Conservation (phyloP, 208 protist genomes). For the Wallacemonas sp. region DNA sequence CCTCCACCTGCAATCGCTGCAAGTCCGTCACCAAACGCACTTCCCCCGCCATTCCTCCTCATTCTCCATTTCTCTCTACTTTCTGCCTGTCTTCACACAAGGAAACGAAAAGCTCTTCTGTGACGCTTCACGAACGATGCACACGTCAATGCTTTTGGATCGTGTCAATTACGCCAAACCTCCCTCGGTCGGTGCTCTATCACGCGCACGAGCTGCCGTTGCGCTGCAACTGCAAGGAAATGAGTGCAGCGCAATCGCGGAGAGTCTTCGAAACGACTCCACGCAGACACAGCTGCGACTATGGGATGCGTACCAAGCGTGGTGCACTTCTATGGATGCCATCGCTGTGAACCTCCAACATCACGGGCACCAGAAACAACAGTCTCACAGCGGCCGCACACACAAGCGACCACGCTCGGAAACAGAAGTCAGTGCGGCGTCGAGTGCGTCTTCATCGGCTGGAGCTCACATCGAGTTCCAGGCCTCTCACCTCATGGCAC, state of each 20-base stretch:
- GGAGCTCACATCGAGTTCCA: not conserved
- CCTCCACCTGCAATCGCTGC: too few relatives aligned
- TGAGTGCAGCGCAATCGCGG: too few relatives aligned
- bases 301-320: not conserved
- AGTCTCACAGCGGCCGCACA: not conserved
- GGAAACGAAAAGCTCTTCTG: too few relatives aligned
- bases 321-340: not conserved
- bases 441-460: not conserved
- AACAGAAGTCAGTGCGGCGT: not conserved
- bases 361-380: not conserved
- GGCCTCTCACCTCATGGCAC: not conserved
- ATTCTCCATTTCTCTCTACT: too few relatives aligned
- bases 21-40: too few relatives aligned
- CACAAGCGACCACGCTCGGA: not conserved
- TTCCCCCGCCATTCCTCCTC: too few relatives aligned
- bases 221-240: not conserved
- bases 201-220: not conserved
- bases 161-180: too few relatives aligned
- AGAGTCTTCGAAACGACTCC: not conserved
- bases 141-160: too few relatives aligned
- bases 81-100: too few relatives aligned
- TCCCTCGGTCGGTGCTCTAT: not conserved
- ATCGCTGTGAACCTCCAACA: not conserved
- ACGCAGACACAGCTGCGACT: not conserved
- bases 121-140: too few relatives aligned